Evolutionary conservation across 176 grass and related monocot species (phyloP), one percentile per base, ranked within the genome.

Genomic region (Aegilops bicornis): DNA sequence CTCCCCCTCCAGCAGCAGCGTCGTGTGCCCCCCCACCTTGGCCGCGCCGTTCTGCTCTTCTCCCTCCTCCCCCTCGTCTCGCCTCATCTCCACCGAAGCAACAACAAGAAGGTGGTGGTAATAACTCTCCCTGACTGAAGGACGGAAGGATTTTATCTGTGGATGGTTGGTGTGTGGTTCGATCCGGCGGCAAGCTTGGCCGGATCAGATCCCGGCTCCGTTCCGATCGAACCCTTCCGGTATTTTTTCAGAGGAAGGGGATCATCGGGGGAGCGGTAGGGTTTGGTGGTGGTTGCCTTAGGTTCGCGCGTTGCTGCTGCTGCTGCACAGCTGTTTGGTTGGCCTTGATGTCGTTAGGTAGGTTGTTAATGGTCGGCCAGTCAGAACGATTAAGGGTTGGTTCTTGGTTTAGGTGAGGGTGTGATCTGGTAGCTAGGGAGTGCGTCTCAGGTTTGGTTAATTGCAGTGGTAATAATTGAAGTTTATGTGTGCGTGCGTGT

Each of bases 241-340:
- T 94, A 94, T 91, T 89, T 91, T 94, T 94, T 91, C 82, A 85
- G 85, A 91, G 89, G 92, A 71, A 69, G 42, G 52, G 73, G 33
- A 35, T 42, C 39, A 3, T 87, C 75, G 70, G 71, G 17, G 31
- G 59, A 72, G 31, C 75, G 54, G 69, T 66, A 88, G 82, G 86
- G 58, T 88, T 88, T 91, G 90, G 90, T 86, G 79, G 78, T 79
- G 75, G 52, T 77, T 76, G 73, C 73, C 20, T 69, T 84, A 70
- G 85, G 48, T 81, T 80, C 48, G 17, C 27, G 40, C 60, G 56
- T 74, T n/a, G 29, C 81, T 24, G 40, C 65, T 24, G 40, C 65
- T 37, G 36, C 36, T 50, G 47, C 6, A 62, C 1, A 17, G 45
- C 61, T 19, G 60, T 31, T 69, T 68, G 56, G 48, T 90, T 84